Evolutionary conservation across 2,329 filamentous ascomycete species (phyloP), one percentile per base, ranked within the genome.

Genomic region (Aspergillus aculeatinus): DNA sequence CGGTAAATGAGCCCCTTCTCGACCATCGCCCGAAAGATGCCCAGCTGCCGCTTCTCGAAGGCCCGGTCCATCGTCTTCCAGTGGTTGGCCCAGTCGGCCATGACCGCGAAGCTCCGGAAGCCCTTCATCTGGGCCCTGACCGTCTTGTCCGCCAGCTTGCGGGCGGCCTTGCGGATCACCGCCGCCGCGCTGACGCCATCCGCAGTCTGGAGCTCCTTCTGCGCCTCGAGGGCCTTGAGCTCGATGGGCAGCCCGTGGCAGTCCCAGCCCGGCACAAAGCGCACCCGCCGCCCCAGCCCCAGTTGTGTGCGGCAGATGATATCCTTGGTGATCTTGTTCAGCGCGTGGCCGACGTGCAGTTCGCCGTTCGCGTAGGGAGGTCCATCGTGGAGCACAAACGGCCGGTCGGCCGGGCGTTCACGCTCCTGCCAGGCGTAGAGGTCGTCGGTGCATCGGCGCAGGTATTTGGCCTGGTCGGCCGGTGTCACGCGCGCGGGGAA

Each of bases 261-360:
- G 74, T 99, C 96, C 95, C 95, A 99, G 50, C 95, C 94, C 2
- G 95, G 95, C 16, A 92, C 82, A 71, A 96, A 99, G 44, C 87
- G 82, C 35, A 98, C 88, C 63, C 86, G 83, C 67, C 85, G 88
- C 19, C 91, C 95, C 71, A 89, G 84, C 62, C 90, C 87, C 61
- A 98, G 80, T 78, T 96, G 87, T 62, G 89, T 87, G 47, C 95
- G 86, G 67, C 92, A 83, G 63, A 96, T 91, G 70, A 98, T 90
- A 77, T 99, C 95, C 80, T 99, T 99, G 61, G 96, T 82, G 67
- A 98, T 89, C 79, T 99, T 99, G 78, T 99, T 99, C 72, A 99
- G 81, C 39, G 95, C 92, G 81, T 99, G 95, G 2, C 95, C 95
- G 62, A 96, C 87, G 72, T 99, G 95, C 10, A 99, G 84, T 49